Evolutionary conservation across 805 yeast species (phyloP).

Genomic region (Candida broadrunensis): DNA sequence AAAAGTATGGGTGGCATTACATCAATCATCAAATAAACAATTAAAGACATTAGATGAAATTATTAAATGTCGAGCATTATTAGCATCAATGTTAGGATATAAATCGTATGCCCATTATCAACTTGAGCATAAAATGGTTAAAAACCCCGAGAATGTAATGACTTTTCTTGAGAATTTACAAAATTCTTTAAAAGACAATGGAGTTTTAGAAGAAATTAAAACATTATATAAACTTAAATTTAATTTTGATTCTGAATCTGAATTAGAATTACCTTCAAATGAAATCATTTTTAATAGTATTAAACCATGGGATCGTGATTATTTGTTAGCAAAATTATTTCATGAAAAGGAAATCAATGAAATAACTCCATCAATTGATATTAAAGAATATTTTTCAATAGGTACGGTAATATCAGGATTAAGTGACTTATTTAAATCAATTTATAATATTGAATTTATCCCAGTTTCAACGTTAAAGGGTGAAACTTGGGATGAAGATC

Average conservation of each 20-base stretch:
- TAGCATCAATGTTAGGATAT: constrained; percentile 74
- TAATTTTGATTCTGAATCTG: constrained; percentile 7
- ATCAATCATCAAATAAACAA: constrained; percentile 63
- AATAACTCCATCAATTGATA: constrained; percentile 39
- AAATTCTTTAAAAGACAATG: constrained; percentile 37
- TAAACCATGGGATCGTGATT: constrained; percentile 93
- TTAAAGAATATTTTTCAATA: constrained; percentile 73
- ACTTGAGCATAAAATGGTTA: constrained; percentile 87
- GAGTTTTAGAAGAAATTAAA: constrained; percentile 59
- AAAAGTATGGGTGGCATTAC: constrained; percentile 71
- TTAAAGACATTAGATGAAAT: constrained; percentile 56
- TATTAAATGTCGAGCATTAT: constrained; percentile 60
- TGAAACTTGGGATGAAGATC: constrained; percentile 80
- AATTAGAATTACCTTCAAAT: constrained; percentile 6
- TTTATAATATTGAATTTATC: constrained; percentile 75
- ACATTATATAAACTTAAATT: constrained; percentile 36
- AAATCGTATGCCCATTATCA: constrained; percentile 75
- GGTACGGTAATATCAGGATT: constrained; percentile 87
- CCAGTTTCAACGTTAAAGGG: constrained; percentile 64
- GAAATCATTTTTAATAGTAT: constrained; percentile 40
- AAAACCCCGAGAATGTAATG: constrained; percentile 69
- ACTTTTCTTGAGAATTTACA: constrained; percentile 65
- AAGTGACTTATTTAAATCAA: constrained; percentile 60
- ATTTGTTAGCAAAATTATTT: constrained; percentile 27
- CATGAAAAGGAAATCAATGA: constrained; percentile 12